phyloP scores from a whole-genome alignment of 2,329 filamentous ascomycete species.

The Neospermospora avenae region DNA sequence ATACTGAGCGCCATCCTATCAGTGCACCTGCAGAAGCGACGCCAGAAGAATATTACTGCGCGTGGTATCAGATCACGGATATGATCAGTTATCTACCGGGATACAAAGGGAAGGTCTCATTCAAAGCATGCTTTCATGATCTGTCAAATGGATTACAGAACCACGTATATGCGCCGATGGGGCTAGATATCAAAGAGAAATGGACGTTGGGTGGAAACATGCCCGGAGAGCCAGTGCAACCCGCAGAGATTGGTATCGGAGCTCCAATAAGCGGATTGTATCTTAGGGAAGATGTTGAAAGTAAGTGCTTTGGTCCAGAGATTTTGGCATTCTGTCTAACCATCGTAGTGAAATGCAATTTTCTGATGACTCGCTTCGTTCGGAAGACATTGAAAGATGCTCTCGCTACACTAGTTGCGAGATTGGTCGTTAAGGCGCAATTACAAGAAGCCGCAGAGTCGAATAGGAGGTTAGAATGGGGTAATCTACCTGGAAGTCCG shows the following conservation, averaged over 20 bases:
- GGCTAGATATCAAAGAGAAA: slow-evolving; percentile 71
- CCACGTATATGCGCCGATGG: slow-evolving; percentile 78
- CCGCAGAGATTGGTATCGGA: slow-evolving; percentile 62
- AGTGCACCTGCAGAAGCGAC: slow-evolving; percentile 63
- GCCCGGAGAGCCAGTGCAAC: slow-evolving; percentile 64
- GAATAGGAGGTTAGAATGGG: slow-evolving; percentile 21
- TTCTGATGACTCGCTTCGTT: slow-evolving; percentile 71
- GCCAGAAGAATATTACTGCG: slow-evolving; percentile 66
- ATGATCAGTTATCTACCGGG: slow-evolving; percentile 72
- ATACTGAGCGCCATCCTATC: slow-evolving; percentile 67
- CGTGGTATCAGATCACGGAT: slow-evolving; percentile 79
- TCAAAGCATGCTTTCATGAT: slow-evolving; percentile 78
- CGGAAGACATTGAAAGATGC: slow-evolving; percentile 76
- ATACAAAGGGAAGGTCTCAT: slow-evolving; percentile 62
- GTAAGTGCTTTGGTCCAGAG: background rate
- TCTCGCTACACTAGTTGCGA: slow-evolving; percentile 67
- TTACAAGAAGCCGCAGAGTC: slow-evolving; percentile 26
- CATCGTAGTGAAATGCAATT: slow-evolving; percentile 62
- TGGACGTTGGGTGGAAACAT: slow-evolving; percentile 72
- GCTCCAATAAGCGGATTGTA: slow-evolving; percentile 69
- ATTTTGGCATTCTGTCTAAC: background rate
- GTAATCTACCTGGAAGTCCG: slow-evolving; percentile 11
- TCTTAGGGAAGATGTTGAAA: slow-evolving; percentile 75
- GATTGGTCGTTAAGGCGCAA: slow-evolving; percentile 51
- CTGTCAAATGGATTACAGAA: slow-evolving; percentile 70